Percentiles rank a stretch among this genome's conserved stretches.
Conservation (phyloP, 2,329 filamentous ascomycete species). For the Exophiala mesophila region DNA sequence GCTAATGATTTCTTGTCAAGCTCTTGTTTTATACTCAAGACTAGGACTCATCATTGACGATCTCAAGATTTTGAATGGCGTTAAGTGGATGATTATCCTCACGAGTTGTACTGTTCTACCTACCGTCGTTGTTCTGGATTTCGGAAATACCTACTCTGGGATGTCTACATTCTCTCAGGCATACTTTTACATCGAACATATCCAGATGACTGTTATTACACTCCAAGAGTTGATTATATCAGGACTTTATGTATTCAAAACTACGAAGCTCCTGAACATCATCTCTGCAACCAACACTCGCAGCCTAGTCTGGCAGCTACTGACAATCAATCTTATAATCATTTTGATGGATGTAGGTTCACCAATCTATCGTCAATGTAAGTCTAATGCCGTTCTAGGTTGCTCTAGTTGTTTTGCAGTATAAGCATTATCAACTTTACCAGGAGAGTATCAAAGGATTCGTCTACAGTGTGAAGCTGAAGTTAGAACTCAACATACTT, state of each 20-base stretch:
- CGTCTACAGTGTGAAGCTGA: conserved; percentile 46
- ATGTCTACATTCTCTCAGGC: conserved; percentile 29
- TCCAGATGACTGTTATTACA: conserved; percentile 53
- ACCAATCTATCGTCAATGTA: conserved; percentile 1
- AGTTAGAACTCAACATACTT: conserved; percentile 46
- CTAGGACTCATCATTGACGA: conserved; percentile 40
- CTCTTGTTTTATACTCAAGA: conserved; percentile 47
- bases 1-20: conserved; percentile 45
- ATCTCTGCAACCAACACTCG: conserved; percentile 40
- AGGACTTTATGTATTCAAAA: conserved; percentile 50
- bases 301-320: conserved; percentile 45
- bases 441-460: conserved; percentile 45
- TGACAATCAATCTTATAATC: conserved; percentile 46
- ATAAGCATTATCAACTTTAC: conserved; percentile 40
- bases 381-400: too few species aligned
- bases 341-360: conserved; percentile 37
- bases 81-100: conserved; percentile 44
- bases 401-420: conserved; percentile 40
- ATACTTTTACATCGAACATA: conserved; percentile 48
- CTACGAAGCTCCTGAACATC: conserved; percentile 46
- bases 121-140: conserved; percentile 41
- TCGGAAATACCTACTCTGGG: conserved; percentile 33
- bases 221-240: conserved; percentile 54
- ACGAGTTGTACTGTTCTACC: conserved; percentile 40
- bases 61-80: conserved; percentile 34